Conservation (phyloP, 306 rosid species). For the Senna tora region DNA sequence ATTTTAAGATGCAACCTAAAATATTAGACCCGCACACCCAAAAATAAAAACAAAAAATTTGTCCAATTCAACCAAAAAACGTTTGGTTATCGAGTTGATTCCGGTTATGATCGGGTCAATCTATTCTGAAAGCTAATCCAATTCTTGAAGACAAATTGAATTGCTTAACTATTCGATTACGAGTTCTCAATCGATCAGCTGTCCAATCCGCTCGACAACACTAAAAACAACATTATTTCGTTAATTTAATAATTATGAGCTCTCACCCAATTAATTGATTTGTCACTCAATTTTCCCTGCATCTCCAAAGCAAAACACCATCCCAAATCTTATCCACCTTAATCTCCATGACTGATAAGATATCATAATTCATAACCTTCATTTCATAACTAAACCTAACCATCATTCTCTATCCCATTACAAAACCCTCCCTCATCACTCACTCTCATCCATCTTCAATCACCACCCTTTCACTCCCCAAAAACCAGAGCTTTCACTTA, state of each 20-base stretch:
- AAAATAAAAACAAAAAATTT: too few species aligned
- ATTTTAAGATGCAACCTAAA: too few species aligned
- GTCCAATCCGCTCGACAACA: too few species aligned
- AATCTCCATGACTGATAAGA: constrained; percentile 21
- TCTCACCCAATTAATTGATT: constrained; percentile 24
- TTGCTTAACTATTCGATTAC: too few species aligned
- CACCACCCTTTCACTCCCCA: not conserved
- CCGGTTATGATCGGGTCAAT: too few species aligned
- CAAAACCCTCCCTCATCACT: constrained; percentile 19
- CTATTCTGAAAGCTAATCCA: too few species aligned
- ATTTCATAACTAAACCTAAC: constrained; percentile 8
- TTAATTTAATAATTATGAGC: not conserved
- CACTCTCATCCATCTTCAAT: constrained; percentile 20
- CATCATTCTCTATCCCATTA: not conserved
- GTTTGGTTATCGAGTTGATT: too few species aligned
- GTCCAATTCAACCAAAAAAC: too few species aligned
- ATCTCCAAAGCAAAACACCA: constrained; percentile 28
- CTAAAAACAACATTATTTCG: not conserved
- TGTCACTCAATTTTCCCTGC: constrained; percentile 31
- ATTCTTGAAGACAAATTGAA: too few species aligned
- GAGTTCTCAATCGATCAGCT: too few species aligned
- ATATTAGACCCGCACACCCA: too few species aligned
- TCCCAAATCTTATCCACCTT: constrained; percentile 21
- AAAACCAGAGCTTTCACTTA: not conserved
- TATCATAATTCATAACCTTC: not conserved